phyloP scores from a whole-genome alignment of 768 basidiomycete genomes.

The Gautieria morchelliformis region DNA sequence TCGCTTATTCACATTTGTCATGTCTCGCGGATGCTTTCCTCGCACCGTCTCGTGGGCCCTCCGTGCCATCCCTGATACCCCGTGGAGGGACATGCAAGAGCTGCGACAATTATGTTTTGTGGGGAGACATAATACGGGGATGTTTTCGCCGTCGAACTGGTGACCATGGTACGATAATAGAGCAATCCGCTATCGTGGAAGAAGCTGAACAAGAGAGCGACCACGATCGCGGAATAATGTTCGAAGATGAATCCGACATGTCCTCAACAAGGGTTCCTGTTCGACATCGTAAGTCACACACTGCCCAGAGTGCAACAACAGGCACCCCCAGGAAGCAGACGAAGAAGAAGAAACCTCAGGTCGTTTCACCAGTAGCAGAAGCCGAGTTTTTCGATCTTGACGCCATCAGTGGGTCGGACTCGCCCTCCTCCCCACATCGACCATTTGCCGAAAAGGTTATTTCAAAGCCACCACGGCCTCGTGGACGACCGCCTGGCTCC shows the following conservation, averaged over 20 bases:
- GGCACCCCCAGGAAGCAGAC: background rate
- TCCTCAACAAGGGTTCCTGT: background rate
- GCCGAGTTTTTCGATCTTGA: conserved; percentile 20
- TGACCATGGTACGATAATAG: conserved; percentile 19
- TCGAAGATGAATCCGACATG: background rate
- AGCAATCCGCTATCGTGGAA: conserved; percentile 11
- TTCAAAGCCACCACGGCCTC: background rate
- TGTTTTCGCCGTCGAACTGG: conserved; percentile 42
- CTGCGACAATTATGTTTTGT: conserved; percentile 47
- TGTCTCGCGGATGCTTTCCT: conserved; percentile 48
- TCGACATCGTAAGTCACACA: background rate
- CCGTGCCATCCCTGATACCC: conserved; percentile 34
- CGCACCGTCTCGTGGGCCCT: conserved; percentile 13
- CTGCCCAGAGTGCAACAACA: background rate
- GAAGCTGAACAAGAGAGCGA: background rate
- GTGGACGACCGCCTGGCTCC: background rate
- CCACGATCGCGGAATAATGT: background rate
- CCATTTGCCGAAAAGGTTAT: background rate
- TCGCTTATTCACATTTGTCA: conserved; percentile 42
- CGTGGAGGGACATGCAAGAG: conserved; percentile 50
- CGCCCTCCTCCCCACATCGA: background rate
- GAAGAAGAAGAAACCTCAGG: background rate
- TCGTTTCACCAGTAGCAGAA: background rate
- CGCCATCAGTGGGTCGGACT: conserved; percentile 11
- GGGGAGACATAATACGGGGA: conserved; percentile 62